phyloP scores from a whole-genome alignment of 2,329 filamentous ascomycete genomes.

The Pseudogymnoascus sp. region DNA sequence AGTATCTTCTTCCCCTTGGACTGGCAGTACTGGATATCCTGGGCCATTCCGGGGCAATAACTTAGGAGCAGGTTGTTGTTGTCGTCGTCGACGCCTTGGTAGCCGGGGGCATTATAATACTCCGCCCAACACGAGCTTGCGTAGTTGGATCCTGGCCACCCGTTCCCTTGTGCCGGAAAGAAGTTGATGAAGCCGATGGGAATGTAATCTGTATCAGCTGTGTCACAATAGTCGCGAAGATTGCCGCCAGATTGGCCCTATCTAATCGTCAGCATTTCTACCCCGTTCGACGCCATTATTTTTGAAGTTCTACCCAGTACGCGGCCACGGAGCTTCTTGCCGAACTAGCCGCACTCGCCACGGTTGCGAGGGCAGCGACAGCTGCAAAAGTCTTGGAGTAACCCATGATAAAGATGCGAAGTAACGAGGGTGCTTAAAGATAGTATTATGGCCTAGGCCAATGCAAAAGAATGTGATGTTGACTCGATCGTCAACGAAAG shows the following conservation, averaged over 20 bases:
- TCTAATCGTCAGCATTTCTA: not conserved
- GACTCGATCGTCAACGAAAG: not conserved
- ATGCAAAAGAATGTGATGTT: not conserved
- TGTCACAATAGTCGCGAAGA: constrained; percentile 29
- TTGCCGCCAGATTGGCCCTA: not conserved
- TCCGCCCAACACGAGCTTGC: constrained; percentile 34
- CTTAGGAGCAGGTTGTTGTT: constrained; percentile 28
- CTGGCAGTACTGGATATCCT: constrained; percentile 35
- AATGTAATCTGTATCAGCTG: constrained; percentile 35
- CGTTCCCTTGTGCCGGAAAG: constrained; percentile 36
- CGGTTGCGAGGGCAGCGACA: not conserved
- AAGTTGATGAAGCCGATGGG: constrained; percentile 36
- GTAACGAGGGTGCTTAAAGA: not conserved
- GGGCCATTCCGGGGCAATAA: constrained; percentile 31
- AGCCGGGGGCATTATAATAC: constrained; percentile 29
- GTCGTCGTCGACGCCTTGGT: constrained; percentile 26
- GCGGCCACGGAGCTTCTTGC: not conserved
- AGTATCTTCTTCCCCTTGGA: constrained; percentile 34
- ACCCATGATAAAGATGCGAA: not conserved
- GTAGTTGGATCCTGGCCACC: constrained; percentile 35
- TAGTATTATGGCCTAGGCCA: not conserved
- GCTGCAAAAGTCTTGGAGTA: not conserved
- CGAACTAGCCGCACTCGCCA: not conserved
- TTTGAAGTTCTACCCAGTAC: not conserved
- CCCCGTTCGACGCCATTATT: not conserved